Evolutionary conservation across 2,329 filamentous ascomycete genomes (phyloP).

Genomic region (Zymoseptoria crescenta): DNA sequence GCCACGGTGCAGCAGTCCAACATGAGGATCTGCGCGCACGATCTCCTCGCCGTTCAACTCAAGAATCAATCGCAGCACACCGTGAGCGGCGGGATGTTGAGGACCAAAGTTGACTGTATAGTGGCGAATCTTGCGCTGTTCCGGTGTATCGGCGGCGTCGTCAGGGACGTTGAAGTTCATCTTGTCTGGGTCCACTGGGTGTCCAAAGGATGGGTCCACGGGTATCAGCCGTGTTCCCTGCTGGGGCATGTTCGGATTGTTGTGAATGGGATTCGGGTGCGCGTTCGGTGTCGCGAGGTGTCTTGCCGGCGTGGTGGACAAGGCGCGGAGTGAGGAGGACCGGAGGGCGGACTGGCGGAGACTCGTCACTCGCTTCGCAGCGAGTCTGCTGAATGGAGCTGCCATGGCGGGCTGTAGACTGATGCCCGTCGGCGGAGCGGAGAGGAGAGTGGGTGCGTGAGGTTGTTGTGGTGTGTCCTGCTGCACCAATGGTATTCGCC

Average conservation of each 20-base stretch:
- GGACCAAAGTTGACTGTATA: conserved; percentile 99
- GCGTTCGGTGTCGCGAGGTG: conserved; percentile 51
- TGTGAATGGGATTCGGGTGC: conserved; percentile 8
- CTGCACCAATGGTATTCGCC: not conserved
- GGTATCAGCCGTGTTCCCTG: conserved; percentile 55
- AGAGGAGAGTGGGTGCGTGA: not conserved
- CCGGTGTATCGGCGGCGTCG: conserved; percentile 40
- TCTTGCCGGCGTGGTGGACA: conserved; percentile 59
- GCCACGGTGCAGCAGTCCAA: conserved; percentile 89
- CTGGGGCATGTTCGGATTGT: conserved; percentile 28
- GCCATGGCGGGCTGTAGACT: conserved; percentile 50
- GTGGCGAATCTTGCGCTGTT: conserved; percentile 83
- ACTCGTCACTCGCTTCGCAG: conserved; percentile 55
- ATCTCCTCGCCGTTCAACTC: conserved; percentile 98
- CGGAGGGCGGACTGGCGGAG: conserved; percentile 27
- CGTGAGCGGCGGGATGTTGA: conserved; percentile 96
- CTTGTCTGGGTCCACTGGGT: conserved; percentile 40
- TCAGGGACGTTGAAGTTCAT: conserved; percentile 37
- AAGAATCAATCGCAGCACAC: conserved; percentile 92
- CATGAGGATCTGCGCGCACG: conserved; percentile 90
- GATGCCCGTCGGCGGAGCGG: conserved; percentile 9
- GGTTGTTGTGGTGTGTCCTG: not conserved
- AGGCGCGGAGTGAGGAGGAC: conserved; percentile 45
- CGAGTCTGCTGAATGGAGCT: conserved; percentile 62
- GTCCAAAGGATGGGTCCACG: conserved; percentile 56